Evolutionary conservation across 257 asterid genomes (phyloP), one percentile per base, ranked within the genome.

Genomic region (Solanum habrochaites): DNA sequence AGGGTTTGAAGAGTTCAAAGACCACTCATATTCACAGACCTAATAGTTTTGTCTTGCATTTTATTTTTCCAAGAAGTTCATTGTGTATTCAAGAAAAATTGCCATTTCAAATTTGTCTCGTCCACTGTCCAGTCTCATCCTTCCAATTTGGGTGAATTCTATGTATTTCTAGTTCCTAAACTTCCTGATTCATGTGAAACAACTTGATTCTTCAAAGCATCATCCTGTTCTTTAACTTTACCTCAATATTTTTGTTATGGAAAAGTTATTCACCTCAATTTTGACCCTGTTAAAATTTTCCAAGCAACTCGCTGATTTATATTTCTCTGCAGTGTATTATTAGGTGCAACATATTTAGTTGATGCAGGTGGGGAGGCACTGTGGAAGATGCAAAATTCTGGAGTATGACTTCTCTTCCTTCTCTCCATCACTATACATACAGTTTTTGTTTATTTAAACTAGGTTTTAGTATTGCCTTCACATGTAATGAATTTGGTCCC

Each of bases 371-470:
- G 95, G 91, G 87, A 89, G 89, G 92, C 98, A 14, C 90, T 96
- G 16, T 95, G 99, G 98, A 89, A 92, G 84, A 90, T 86, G 93
- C 94, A 80, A 69, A 96, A 96, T 87, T 85, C 94, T 29, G 99
- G 98, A 94, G 98, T 96, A 94, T 85, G 92, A 45, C 40, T 40
- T 71, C 83, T 85, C 52, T 83, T 83, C 67, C 81, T 75, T 31
- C 16, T 31, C 49, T 21, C 27, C 23, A 40, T n/a, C 16, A 40
- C 27, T 67, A 4, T 83, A 8, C 11, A 13, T 56, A 10, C 52
- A 70, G 8, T 82, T 67, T 2, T 21, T 29, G 1, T 29, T 66
- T 66, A 66, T 9, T 66, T 64, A 45, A 42, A 64, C 35, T 16
- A 56, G 85, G 66, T 32, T n/a, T 4, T 29, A 49, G 2, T 45